phyloP scores from a whole-genome alignment of 371 early-diverging fungal genomes.

The Syncephalastrum contaminatum region DNA sequence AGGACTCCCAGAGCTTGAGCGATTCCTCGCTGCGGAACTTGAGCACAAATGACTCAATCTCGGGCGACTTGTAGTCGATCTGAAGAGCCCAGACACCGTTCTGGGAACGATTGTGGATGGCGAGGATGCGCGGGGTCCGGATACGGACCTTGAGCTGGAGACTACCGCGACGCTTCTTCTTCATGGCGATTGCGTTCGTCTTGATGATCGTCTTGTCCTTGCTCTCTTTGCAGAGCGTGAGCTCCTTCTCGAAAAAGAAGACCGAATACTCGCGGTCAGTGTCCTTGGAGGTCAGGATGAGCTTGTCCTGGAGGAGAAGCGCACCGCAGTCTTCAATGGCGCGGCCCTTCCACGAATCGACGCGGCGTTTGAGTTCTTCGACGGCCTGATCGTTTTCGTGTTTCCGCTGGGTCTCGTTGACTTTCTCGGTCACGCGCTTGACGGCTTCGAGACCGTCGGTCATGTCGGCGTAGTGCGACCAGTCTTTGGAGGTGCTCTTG shows the following conservation, averaged over 20 bases:
- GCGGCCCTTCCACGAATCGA: conserved; percentile 17
- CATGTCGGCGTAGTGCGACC: conserved; percentile 76
- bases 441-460: conserved; percentile 76
- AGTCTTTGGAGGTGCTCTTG: conserved; percentile 70
- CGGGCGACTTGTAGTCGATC: conserved; percentile 74
- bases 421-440: conserved; percentile 84
- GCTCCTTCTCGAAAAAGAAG: conserved; percentile 86
- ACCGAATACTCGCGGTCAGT: conserved; percentile 76
- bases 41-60: conserved; percentile 80
- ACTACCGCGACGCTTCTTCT: conserved; percentile 49
- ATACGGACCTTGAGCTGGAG: conserved; percentile 74
- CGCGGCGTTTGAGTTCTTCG: conserved; percentile 73
- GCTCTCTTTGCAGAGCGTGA: conserved; percentile 85
- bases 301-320: conserved; percentile 79
- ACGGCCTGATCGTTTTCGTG: conserved; percentile 84
- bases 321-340: conserved; percentile 71
- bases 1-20: conserved; percentile 80
- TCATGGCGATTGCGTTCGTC: conserved; percentile 39
- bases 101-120: conserved; percentile 21
- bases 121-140: conserved; percentile 16
- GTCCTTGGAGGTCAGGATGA: conserved; percentile 74
- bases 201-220: conserved; percentile 64
- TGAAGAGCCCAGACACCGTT: conserved; percentile 52
- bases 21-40: conserved; percentile 90
- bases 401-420: conserved; percentile 90